These are phyloP conservation scores for Rhizopus arrhizus DNA, from an alignment of 371 early-diverging fungal genomes.

Conservation along the genomic window DNA sequence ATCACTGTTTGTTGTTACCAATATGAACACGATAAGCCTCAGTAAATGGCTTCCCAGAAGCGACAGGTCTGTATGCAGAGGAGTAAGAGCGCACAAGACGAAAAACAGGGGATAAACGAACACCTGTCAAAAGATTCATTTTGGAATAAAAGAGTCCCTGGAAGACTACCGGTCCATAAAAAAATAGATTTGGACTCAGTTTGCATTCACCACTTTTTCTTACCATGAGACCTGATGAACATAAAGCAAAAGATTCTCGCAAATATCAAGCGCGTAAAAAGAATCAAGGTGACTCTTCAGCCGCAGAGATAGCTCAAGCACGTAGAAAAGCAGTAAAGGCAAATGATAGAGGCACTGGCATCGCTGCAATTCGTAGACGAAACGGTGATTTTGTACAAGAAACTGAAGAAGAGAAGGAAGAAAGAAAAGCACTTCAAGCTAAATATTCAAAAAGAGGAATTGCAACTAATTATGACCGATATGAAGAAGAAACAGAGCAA, in stretches of 20 bases:
- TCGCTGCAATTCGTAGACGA: slow-evolving; percentile 45
- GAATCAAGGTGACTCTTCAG: slow-evolving; percentile 41
- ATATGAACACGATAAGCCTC: slow-evolving; percentile 83
- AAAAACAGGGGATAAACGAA: not conserved
- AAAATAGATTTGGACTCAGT: not conserved
- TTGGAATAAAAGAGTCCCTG: too few species aligned
- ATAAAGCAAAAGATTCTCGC: slow-evolving; percentile 50
- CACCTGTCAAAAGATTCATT: slow-evolving; percentile 2
- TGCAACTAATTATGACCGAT: slow-evolving; percentile 38
- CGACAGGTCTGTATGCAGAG: slow-evolving; percentile 65
- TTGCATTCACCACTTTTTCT: not conserved
- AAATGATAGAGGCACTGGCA: slow-evolving; percentile 37
- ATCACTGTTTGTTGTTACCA: slow-evolving; percentile 46
- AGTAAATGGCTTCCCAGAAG: slow-evolving; percentile 77
- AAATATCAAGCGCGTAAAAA: slow-evolving; percentile 47
- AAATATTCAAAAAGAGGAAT: slow-evolving; percentile 41
- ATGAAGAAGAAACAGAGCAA: slow-evolving; percentile 42
- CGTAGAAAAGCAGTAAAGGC: slow-evolving; percentile 37
- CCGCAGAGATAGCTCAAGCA: slow-evolving; percentile 42
- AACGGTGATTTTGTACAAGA: slow-evolving; percentile 37
- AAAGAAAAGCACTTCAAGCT: slow-evolving; percentile 22
- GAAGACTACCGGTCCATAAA: not conserved
- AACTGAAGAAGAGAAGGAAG: slow-evolving; percentile 26
- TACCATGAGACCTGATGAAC: slow-evolving; percentile 52
- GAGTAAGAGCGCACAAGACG: slow-evolving; percentile 14